Conservation (phyloP, 352 stramenopile species). For the Phytophthora idaei region DNA sequence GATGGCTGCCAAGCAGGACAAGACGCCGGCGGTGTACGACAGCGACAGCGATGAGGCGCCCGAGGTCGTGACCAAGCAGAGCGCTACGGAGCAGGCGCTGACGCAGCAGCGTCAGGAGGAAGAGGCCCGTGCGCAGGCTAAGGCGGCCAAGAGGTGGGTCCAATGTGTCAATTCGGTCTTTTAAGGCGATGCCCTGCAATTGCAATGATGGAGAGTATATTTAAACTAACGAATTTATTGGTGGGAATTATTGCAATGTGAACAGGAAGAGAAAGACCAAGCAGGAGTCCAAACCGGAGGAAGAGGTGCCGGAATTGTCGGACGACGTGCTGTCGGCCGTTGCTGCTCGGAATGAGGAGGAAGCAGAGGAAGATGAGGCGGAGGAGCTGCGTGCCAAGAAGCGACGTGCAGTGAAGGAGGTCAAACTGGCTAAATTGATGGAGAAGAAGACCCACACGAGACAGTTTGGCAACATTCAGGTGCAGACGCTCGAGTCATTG, state of each 20-base stretch:
- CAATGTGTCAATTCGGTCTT: not conserved
- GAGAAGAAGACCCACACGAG: slow-evolving; percentile 69
- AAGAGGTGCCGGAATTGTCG: slow-evolving; percentile 50
- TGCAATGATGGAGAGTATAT: not conserved
- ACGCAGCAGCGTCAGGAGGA: slow-evolving; percentile 57
- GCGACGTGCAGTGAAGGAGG: slow-evolving; percentile 23
- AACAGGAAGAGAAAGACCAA: slow-evolving; percentile 63
- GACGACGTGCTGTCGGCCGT: slow-evolving; percentile 72
- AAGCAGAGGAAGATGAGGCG: slow-evolving; percentile 45
- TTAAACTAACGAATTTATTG: not conserved
- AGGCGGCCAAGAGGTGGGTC: slow-evolving; percentile 53
- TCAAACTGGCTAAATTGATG: slow-evolving; percentile 33
- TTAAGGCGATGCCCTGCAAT: not conserved
- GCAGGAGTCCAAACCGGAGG: slow-evolving; percentile 20
- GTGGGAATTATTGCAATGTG: slow-evolving; percentile 5
- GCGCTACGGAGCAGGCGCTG: slow-evolving; percentile 57
- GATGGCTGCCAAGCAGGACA: slow-evolving; percentile 37
- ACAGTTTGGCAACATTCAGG: slow-evolving; percentile 76
- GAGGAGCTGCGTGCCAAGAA: slow-evolving; percentile 36
- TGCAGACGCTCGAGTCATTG: slow-evolving; percentile 68
- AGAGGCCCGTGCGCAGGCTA: slow-evolving; percentile 48
- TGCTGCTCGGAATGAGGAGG: slow-evolving; percentile 69
- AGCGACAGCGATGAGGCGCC: slow-evolving; percentile 70
- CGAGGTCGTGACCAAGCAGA: slow-evolving; percentile 80
- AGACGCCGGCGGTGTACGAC: slow-evolving; percentile 33